phyloP scores from a whole-genome alignment of 225 moss, liverwort and hornwort genomes.

The Polytrichum commune region DNA sequence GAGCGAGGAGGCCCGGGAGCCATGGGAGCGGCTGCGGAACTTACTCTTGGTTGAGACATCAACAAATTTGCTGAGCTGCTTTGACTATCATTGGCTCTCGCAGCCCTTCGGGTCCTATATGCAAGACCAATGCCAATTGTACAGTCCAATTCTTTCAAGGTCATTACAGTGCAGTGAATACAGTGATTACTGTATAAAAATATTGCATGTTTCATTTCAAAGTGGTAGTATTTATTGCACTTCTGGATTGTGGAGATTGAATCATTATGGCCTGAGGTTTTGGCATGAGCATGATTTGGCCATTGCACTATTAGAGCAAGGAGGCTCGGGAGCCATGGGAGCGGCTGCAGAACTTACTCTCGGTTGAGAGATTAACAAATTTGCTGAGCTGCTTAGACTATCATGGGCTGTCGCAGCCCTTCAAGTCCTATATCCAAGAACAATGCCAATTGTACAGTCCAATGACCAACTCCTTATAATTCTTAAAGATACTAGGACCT shows the following conservation, averaged over 20 bases:
- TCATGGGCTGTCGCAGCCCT: background rate
- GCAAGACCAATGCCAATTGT: background rate
- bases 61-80: background rate
- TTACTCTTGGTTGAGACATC: slow-evolving; percentile 37
- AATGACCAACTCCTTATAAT: too few species aligned
- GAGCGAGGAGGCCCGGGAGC: slow-evolving; percentile 70
- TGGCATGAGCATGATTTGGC: slow-evolving; percentile 92
- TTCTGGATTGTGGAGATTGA: slow-evolving; percentile 84
- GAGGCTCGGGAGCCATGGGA: slow-evolving; percentile 44
- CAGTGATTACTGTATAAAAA: too few species aligned
- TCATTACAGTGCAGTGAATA: background rate
- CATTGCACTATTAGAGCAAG: slow-evolving; percentile 75
- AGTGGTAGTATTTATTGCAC: slow-evolving; percentile 67
- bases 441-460: background rate
- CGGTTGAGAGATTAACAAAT: too few species aligned
- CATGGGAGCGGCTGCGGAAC: slow-evolving; percentile 76
- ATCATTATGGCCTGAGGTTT: slow-evolving; percentile 50
- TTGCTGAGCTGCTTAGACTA: background rate
- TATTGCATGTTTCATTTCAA: background rate
- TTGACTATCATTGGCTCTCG: background rate
- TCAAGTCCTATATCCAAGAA: too few species aligned
- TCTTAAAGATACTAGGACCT: too few species aligned
- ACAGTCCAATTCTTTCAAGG: background rate
- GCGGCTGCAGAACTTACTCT: background rate
- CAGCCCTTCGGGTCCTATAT: too few species aligned